Evolutionary conservation across 139 green algal species (phyloP).

Genomic region (Pseudopediastrum boryanum): DNA sequence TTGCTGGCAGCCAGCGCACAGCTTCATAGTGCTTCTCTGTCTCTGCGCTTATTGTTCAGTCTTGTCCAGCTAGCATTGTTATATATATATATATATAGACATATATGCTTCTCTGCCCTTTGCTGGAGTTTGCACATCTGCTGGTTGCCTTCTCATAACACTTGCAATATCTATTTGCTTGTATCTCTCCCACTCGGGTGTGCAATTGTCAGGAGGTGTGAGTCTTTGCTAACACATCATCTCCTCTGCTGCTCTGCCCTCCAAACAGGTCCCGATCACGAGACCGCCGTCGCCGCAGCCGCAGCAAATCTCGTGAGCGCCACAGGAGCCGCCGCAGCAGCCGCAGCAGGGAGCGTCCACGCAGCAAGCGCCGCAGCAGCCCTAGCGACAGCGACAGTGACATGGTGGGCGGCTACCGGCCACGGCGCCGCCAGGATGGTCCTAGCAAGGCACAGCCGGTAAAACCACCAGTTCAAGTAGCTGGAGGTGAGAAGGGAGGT

Average conservation of each 20-base stretch:
- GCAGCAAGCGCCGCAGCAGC: not conserved
- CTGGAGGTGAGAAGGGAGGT: conserved; percentile 6
- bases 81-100: no score
- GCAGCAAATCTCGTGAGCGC: no score
- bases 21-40: no score
- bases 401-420: conserved; percentile 17
- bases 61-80: no score
- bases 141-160: not conserved
- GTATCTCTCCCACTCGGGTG: not conserved
- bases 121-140: no score
- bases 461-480: no score
- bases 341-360: not conserved
- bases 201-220: not conserved
- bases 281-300: no score
- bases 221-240: not conserved
- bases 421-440: conserved; percentile 18
- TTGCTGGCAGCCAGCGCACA: no score
- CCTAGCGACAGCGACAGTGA: conserved; percentile 6
- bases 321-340: conserved; percentile 19
- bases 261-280: not conserved
- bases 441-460: no score
- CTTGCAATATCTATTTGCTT: not conserved
- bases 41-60: no score
- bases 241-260: not conserved
- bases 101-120: no score